Evolutionary conservation across 2,329 filamentous ascomycete genomes (phyloP), one percentile per base, ranked within the genome.

Genomic region (Elsinoe ampelina): DNA sequence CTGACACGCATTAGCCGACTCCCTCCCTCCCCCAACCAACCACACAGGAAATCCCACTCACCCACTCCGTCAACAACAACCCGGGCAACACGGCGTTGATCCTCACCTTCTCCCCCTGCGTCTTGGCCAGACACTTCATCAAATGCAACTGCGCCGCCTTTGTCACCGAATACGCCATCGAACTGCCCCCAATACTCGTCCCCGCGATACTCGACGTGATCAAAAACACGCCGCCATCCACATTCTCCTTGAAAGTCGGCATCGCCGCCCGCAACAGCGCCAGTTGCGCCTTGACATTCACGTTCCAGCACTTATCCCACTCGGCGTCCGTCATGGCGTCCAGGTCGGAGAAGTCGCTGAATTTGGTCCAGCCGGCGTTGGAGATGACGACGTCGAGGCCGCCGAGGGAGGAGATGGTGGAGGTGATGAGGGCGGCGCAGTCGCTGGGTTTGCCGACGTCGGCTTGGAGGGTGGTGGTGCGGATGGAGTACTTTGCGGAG

Each of bases 301-400:
- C 77, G 6, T 76, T 72, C 77, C 78, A 85, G 70, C 81, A 84
- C 75, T 77, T 81, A 61, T 85, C 80, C 82, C 82, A 85, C 36
- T 85, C 82, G 3, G 76, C 78, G 57, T 84, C 80, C 39, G 68
- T 71, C 70, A 83, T 73, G 11, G 78, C 78, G 61, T 83, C 72
- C 11, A 85, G 71, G 63, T 85, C 79, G 15, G 67, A 71, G 65
- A 83, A 85, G 2, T 73, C 71, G 22, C 76, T 72, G 61, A 84
- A 79, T 59, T 78, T 79, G 0, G 82, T 85, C 78, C 80, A 85
- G 20, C 82, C 82, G 15, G 85, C 86, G 68, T 93, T 93, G 2
- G 85, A 86, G 64, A 92, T 81, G 45, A 93, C 75, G 39, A 89
- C 77, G 70, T 93, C 87, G n/a, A 93, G 69, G 1, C 84, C 81